phyloP scores from a whole-genome alignment of 23 red algal species.

The Gracilaria vermiculophylla region DNA sequence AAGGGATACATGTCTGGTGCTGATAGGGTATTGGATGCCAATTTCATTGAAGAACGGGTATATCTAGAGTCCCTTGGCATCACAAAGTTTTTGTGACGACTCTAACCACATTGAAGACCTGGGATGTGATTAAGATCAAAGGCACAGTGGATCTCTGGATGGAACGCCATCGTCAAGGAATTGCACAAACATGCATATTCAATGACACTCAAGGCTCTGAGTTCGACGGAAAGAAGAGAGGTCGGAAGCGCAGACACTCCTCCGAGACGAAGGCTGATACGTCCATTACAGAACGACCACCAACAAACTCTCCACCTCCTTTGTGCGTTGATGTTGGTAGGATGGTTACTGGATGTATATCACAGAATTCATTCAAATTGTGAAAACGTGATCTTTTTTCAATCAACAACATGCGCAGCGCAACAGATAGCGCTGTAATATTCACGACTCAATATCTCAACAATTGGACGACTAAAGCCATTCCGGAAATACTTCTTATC shows the following conservation, averaged over 20 bases:
- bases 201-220: background rate
- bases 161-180: background rate
- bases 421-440: background rate
- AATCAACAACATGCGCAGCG: background rate
- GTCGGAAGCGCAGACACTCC: background rate
- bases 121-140: background rate
- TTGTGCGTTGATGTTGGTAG: background rate
- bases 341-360: background rate
- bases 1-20: background rate
- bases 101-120: background rate
- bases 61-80: background rate
- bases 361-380: background rate
- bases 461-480: background rate
- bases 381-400: background rate
- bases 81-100: background rate
- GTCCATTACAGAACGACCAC: background rate
- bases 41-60: background rate
- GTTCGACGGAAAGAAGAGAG: background rate
- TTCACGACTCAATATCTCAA: background rate
- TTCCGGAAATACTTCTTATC: background rate
- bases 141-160: background rate
- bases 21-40: background rate
- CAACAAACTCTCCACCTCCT: background rate
- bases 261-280: background rate
- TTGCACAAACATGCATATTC: background rate